Evolutionary conservation across 106 monocot genomes (phyloP), one percentile per base, ranked within the genome.

Genomic region (Dactylorhiza incarnata): DNA sequence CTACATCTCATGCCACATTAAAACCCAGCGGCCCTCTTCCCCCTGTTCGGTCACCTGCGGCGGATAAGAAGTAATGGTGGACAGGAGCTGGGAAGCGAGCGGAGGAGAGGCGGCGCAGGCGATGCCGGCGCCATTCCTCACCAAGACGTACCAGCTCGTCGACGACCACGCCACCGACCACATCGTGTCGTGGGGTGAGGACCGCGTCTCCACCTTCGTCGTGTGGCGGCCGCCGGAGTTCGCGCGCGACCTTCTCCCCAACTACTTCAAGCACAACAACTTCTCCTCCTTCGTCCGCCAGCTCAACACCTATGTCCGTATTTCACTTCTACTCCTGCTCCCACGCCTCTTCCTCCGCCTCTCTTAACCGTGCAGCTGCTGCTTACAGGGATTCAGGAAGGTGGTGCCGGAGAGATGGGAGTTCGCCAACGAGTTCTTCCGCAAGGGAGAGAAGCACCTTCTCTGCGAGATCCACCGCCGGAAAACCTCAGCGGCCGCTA

Each of bases 221-320:
- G 95, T 95, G 5, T 92, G 92, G 92, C 76, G 87, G 3, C 95
- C 92, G 0, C 88, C 92, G 0, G 94, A 95, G 91, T 91, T 95
- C 72, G 89, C 94, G 6, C 86, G 94, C 50, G 94, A 95, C 61
- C 70, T 93, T 72, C 93, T 93, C 61, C 93, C 93, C 52, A 90
- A 90, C 78, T 90, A 80, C 79, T 89, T 92, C 88, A 88, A 91
- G 81, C 94, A 94, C 88, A 90, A 90, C 83, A 94, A 94, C 78
- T 94, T 94, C 88, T 94, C 94, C 77, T 84, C 84, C 84, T 94
- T 94, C 83, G 94, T 94, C 58, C 88, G 94, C 84, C 94, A 94
- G 79, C 94, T 94, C 80, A 94, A 94, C 77, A 94, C 92, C 54
- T 92, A 92, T 51, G 90, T 90, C 48, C 54, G 77, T 62, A 71